These are phyloP conservation scores for Isatis lusitanica DNA, from an alignment of 441 rosid genomes.

Conservation along the genomic window DNA sequence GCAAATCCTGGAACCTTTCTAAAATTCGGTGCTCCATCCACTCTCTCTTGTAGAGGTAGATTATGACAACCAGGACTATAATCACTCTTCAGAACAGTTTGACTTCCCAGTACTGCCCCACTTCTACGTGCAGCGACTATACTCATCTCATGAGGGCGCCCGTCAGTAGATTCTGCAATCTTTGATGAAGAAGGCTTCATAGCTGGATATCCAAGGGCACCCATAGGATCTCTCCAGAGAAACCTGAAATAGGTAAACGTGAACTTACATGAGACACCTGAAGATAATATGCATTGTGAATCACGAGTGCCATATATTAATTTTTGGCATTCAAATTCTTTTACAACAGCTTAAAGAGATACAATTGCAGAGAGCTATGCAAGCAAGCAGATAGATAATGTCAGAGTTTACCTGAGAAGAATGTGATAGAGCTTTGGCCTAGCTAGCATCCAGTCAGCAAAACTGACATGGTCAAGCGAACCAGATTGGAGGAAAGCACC, in stretches of 20 bases:
- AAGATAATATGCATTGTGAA: constrained; percentile 9
- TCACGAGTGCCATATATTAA: neutral
- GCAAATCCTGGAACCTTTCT: constrained; percentile 98
- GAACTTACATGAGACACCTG: constrained; percentile 23
- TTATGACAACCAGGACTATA: constrained; percentile 98
- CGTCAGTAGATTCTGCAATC: constrained; percentile 83
- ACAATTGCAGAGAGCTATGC: neutral
- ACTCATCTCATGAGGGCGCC: constrained; percentile 92
- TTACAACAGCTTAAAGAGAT: no score
- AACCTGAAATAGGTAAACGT: constrained; percentile 51
- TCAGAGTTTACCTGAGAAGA: constrained; percentile 70
- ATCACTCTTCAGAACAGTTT: constrained; percentile 96
- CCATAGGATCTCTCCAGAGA: constrained; percentile 99
- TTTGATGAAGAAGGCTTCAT: constrained; percentile 73
- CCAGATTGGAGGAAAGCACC: constrained; percentile 80
- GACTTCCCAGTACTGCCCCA: constrained; percentile 98
- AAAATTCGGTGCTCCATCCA: constrained; percentile 99
- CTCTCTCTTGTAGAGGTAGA: constrained; percentile 78
- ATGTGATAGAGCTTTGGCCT: constrained; percentile 98
- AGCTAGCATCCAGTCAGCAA: constrained; percentile 99
- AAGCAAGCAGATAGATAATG: no score
- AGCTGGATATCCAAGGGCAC: constrained; percentile 91
- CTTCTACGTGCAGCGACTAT: constrained; percentile 90
- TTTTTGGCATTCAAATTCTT: constrained; percentile 3
- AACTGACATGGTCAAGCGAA: constrained; percentile 75